Evolutionary conservation across 2,329 filamentous ascomycete species (phyloP), one percentile per base, ranked within the genome.

Genomic region (Nannizziopsis barbatae): DNA sequence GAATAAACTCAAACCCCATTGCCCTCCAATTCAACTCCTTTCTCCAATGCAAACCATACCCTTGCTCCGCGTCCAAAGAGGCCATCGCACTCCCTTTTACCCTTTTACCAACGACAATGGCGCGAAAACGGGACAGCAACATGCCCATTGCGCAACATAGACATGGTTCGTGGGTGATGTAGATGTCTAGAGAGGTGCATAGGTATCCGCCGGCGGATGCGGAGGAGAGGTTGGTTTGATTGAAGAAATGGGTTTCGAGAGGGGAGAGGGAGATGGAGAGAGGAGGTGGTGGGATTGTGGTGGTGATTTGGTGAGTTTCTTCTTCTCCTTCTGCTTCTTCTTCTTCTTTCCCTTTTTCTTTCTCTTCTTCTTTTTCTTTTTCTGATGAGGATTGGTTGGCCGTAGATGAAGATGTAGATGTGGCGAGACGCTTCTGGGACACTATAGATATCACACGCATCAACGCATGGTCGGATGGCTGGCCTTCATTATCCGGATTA

Each of bases 61-160:
- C 51, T 72, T 62, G 37, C 58, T 55, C 49, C 8, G 45, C 43
- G 44, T 52, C 52, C 27, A 56, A 42, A 14, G 46, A 17, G 7
- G 51, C 50, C 10, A 45, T 33, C 12, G 14, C 51, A 17, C 45
- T 45, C 54, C 79, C 70, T 84, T 94, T 92, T 5, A 11, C 46
- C 48, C 85, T 78, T 53, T 81, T 75, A 54, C 79, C 80, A 66
- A 95, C 94, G 35, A 94, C 76, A 45, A 89, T 84, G 46, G 84
- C 81, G 39, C 86, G 82, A 75, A 98, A 95, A 44, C 92, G 80
- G 7, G 90, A 95, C 63, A 96, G 89, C 17, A 96, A 74, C 57
- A 96, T 84, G 1, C 86, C 92, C 92, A 96, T 96, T 32, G 85
- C 87, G 68, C 92, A 98, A 78, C 94, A 93, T 52, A 94, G 78